These are phyloP conservation scores for Styphnolobium japonicum DNA, from an alignment of 306 rosid genomes.

Conservation along the genomic window DNA sequence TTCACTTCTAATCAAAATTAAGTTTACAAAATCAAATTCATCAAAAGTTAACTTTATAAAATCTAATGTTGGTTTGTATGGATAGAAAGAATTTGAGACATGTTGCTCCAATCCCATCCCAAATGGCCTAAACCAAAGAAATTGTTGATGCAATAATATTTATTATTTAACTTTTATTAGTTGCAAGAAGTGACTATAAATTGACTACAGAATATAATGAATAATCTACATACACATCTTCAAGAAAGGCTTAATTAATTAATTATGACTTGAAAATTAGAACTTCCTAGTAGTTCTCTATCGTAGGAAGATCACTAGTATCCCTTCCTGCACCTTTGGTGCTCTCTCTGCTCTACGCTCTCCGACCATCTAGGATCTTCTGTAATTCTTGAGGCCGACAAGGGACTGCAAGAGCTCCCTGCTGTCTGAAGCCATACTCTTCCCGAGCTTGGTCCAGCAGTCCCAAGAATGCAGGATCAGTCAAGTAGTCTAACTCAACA, in stretches of 20 bases:
- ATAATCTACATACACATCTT: background rate
- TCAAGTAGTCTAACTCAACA: constrained; percentile 46
- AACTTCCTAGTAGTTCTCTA: background rate
- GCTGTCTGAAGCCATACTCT: constrained; percentile 60
- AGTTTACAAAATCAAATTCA: too few relatives aligned
- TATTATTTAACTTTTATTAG: background rate
- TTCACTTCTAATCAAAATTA: too few relatives aligned
- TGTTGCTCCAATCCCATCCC: background rate
- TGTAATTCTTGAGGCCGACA: constrained; percentile 55
- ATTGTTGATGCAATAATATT: background rate
- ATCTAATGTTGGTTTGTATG: too few relatives aligned
- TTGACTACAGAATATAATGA: background rate
- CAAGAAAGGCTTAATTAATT: background rate
- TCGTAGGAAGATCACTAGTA: background rate
- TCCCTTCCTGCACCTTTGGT: background rate
- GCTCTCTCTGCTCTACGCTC: constrained; percentile 13
- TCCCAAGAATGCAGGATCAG: constrained; percentile 54
- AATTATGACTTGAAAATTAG: background rate
- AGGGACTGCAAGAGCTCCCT: constrained; percentile 70
- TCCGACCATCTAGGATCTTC: constrained; percentile 44
- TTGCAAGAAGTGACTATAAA: background rate
- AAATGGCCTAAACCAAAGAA: background rate
- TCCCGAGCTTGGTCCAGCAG: constrained; percentile 56
- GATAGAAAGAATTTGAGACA: background rate
- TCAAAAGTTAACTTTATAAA: too few relatives aligned